phyloP scores from a whole-genome alignment of 2,329 filamentous ascomycete species.

The Pyricularia sp. region DNA sequence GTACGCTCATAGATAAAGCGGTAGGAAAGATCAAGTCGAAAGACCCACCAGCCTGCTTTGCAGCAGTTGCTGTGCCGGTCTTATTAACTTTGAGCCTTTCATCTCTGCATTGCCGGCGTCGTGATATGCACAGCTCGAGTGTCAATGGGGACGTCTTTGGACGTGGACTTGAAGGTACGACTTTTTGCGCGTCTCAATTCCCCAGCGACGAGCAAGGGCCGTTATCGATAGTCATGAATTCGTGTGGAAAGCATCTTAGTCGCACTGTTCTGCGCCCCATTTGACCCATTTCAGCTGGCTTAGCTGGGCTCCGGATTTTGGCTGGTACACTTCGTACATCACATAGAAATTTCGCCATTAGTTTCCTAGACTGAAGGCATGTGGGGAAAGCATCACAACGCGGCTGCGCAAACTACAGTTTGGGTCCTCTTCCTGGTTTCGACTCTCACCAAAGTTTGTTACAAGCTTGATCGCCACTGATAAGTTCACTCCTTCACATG shows the following conservation, averaged over 20 bases:
- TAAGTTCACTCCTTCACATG: too few relatives aligned
- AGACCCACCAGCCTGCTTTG: slow-evolving; percentile 17
- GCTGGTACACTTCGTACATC: too few relatives aligned
- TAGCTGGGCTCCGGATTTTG: too few relatives aligned
- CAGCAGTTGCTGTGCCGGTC: slow-evolving; percentile 19
- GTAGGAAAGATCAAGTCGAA: background rate
- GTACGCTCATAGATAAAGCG: background rate
- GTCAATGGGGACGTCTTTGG: background rate
- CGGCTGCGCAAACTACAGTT: too few relatives aligned
- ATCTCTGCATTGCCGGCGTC: slow-evolving; percentile 14
- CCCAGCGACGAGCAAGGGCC: background rate
- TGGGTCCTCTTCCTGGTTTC: too few relatives aligned
- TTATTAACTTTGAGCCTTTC: slow-evolving; percentile 22
- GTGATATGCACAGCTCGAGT: background rate
- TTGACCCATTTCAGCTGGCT: too few relatives aligned
- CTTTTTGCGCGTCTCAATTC: background rate
- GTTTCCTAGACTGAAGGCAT: too few relatives aligned
- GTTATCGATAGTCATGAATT: background rate
- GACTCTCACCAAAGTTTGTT: too few relatives aligned
- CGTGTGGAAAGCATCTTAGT: background rate
- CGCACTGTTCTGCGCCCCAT: background rate
- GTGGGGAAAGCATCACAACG: too few relatives aligned
- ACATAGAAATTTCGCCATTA: too few relatives aligned
- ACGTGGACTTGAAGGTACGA: background rate
- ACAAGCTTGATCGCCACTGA: too few relatives aligned